Conservation (phyloP, 2,329 filamentous ascomycete species). For the Herpomyces periplanetae region DNA sequence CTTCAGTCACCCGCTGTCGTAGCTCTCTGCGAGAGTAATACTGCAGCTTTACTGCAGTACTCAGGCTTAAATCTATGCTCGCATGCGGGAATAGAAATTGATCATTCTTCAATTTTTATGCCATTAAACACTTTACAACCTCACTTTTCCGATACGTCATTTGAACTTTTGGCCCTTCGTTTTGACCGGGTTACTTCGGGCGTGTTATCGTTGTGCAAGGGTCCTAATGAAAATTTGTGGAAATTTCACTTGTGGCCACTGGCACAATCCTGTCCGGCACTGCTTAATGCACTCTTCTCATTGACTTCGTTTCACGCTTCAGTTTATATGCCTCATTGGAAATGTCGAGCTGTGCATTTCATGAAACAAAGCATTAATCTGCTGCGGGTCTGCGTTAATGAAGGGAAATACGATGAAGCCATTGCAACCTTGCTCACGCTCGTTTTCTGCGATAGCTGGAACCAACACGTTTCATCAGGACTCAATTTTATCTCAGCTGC, state of each 20-base stretch:
- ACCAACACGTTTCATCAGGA: constrained; percentile 23
- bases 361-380: constrained; percentile 21
- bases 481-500: constrained; percentile 27
- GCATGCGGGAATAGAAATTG: no score
- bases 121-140: no score
- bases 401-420: constrained; percentile 21
- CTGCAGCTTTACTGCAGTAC: no score
- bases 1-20: no score
- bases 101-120: no score
- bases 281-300: constrained; percentile 25
- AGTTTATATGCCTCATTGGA: constrained; percentile 15
- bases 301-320: constrained; percentile 27
- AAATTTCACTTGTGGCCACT: constrained; percentile 27
- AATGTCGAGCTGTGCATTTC: constrained; percentile 23
- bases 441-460: constrained; percentile 29
- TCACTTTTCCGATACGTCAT: constrained; percentile 12
- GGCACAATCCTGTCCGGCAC: constrained; percentile 18
- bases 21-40: no score
- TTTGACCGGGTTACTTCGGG: constrained; percentile 26
- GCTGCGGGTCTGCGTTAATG: constrained; percentile 17
- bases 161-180: constrained; percentile 19
- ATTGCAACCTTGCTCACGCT: constrained; percentile 27
- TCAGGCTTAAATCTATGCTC: no score
- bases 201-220: constrained; percentile 28
- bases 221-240: constrained; percentile 27